Evolutionary conservation across 768 basidiomycete species (phyloP), one percentile per base, ranked within the genome.

Genomic region (Ramaria sp.): DNA sequence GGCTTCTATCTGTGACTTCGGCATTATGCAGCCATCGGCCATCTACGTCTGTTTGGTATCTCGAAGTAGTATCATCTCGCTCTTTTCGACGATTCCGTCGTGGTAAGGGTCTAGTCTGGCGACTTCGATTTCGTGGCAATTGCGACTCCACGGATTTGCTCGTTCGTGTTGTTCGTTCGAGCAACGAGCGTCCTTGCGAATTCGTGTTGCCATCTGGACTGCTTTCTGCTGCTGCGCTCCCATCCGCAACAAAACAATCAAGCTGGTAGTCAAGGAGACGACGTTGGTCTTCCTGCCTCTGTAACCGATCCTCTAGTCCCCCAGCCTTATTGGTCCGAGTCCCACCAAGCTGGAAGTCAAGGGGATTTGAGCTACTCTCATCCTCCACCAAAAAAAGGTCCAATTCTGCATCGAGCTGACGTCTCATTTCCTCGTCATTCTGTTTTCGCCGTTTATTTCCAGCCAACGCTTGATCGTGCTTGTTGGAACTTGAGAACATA

Each of bases 221-320:
- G 20, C 6, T 38, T 28, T 34, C 43, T 27, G 53, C 48, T 1
- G 58, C 34, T 1, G 43, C 48, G 5, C 57, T 55, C 65, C 66
- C 77, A 28, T 74, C 75, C 1, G 75, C 78, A 32, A 86, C 71
- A 67, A 84, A 88, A 16, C 71, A 72, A 61, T 90, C 85, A 12
- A 88, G 69, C 27, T 89, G 85, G 13, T 78, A 73, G 59, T 61
- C 60, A 18, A 61, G 24, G 13, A 36, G 18, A 2, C 48, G 42
- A 39, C 47, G 48, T 36, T 32, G 16, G 20, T 44, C 48, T 1
- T 58, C 52, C 9, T 36, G 30, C 28, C 25, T 38, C 6, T 16
- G 9, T 32, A 15, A 28, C 22, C 41, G 38, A 28, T 47, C 32
- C 27, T 57, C 56, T 22, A 9, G 42, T 20, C 42, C 38, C 38